phyloP scores from a whole-genome alignment of 106 monocot genomes.

The Acorus gramineus region DNA sequence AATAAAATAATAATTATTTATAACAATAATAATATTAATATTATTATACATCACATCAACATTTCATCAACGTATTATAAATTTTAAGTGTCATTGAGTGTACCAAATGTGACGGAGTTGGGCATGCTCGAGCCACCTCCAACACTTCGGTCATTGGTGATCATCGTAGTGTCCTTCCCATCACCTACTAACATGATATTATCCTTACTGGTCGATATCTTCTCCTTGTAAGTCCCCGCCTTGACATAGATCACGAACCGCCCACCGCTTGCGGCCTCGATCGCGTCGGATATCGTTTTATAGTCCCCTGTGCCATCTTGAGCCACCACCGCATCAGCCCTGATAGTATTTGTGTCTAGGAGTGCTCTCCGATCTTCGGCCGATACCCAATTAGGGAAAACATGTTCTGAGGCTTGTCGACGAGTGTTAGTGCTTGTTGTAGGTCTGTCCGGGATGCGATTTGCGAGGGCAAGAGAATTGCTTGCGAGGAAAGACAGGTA shows the following conservation, averaged over 20 bases:
- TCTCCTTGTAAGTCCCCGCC: slow-evolving; percentile 20
- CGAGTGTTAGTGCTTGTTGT: not conserved
- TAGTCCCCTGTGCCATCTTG: slow-evolving; percentile 20
- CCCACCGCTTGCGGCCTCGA: slow-evolving; percentile 8
- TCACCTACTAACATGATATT: slow-evolving; percentile 17
- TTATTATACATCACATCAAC: no score
- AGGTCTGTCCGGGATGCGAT: slow-evolving; percentile 2
- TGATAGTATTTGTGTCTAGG: not conserved
- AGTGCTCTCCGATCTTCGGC: slow-evolving; percentile 5
- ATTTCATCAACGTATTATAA: no score
- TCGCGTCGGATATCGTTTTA: slow-evolving; percentile 3
- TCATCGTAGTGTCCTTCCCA: slow-evolving; percentile 12
- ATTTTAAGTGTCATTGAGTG: not conserved
- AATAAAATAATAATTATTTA: no score
- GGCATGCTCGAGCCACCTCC: slow-evolving; percentile 23
- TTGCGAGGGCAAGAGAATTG: slow-evolving; percentile 22
- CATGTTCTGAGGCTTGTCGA: not conserved
- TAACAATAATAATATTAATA: no score
- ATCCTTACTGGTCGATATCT: slow-evolving; percentile 6
- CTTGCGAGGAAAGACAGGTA: slow-evolving; percentile 13
- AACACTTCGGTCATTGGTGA: slow-evolving; percentile 11
- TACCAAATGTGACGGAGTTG: slow-evolving; percentile 12
- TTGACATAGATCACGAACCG: slow-evolving; percentile 13
- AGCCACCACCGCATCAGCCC: slow-evolving; percentile 16
- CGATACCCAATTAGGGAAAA: slow-evolving; percentile 20